phyloP scores from a whole-genome alignment of 179 eudicot genomes.

The Silene coronaria region DNA sequence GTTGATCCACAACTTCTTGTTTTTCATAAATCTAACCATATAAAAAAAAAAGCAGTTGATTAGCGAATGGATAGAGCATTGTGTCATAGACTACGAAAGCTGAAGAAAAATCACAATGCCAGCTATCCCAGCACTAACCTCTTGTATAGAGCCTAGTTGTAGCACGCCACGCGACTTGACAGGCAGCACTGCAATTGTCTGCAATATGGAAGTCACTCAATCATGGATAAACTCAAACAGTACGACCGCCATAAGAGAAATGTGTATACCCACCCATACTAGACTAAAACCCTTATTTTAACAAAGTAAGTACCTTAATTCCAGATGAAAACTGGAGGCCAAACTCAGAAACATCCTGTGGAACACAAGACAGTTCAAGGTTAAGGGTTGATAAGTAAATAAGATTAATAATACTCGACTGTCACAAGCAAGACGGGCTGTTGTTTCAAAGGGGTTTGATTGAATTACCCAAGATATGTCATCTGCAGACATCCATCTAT shows the following conservation, averaged over 20 bases:
- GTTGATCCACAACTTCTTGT: conserved; percentile 44
- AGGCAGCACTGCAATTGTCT: conserved; percentile 70
- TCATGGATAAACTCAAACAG: background rate
- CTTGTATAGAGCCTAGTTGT: conserved; percentile 64
- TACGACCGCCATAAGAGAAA: background rate
- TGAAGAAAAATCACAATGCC: background rate
- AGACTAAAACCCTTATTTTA: background rate
- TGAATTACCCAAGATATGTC: conserved; percentile 26
- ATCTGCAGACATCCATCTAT: conserved; percentile 55
- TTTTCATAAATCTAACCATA: conserved; percentile 51
- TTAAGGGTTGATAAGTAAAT: background rate
- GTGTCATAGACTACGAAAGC: background rate
- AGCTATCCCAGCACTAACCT: conserved; percentile 43
- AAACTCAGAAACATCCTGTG: conserved; percentile 49
- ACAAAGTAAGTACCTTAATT: conserved; percentile 47
- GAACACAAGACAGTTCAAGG: background rate
- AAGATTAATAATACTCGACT: too few species aligned
- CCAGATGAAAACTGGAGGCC: conserved; percentile 47
- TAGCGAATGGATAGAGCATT: background rate
- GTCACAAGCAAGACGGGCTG: too few species aligned
- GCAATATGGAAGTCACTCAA: conserved; percentile 23
- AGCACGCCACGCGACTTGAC: conserved; percentile 63
- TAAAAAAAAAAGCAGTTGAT: background rate
- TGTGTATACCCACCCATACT: background rate
- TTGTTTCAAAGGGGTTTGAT: too few species aligned